phyloP scores from a whole-genome alignment of 805 yeast species.

The Spathaspora passalidarum region DNA sequence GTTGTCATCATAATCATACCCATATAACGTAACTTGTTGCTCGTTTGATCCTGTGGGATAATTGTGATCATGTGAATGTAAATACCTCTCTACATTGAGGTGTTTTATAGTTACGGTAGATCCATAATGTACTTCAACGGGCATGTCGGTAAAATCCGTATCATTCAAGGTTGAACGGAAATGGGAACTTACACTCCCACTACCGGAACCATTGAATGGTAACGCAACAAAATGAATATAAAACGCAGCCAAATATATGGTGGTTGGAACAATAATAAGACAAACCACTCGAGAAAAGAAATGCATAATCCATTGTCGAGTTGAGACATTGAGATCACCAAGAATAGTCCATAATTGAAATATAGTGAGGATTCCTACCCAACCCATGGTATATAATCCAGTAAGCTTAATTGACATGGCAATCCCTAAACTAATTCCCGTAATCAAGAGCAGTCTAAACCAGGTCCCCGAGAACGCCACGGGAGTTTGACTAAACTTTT shows the following conservation, averaged over 20 bases:
- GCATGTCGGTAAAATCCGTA: constrained; percentile 36
- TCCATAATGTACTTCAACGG: constrained; percentile 72
- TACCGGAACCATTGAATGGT: constrained; percentile 53
- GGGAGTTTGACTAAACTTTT: constrained; percentile 42
- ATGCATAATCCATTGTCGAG: constrained; percentile 37
- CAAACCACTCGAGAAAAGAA: constrained; percentile 35
- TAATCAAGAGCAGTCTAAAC: constrained; percentile 46
- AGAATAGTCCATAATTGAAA: constrained; percentile 62
- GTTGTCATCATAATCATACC: constrained; percentile 53
- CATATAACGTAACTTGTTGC: constrained; percentile 78
- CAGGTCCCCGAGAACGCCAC: constrained; percentile 47
- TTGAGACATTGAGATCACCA: constrained; percentile 61
- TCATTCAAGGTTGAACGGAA: constrained; percentile 60
- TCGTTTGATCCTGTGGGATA: constrained; percentile 67
- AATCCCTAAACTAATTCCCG: constrained; percentile 54
- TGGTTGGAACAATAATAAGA: constrained; percentile 52
- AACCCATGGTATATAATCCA: constrained; percentile 63
- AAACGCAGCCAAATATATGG: constrained; percentile 57
- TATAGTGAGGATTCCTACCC: constrained; percentile 53
- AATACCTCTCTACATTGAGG: constrained; percentile 63
- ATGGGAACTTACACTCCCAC: constrained; percentile 60
- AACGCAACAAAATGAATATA: constrained; percentile 52
- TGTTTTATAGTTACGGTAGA: constrained; percentile 73
- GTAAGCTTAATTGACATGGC: constrained; percentile 64
- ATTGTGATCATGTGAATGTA: constrained; percentile 69